Evolutionary conservation across 2,329 filamentous ascomycete genomes (phyloP).

Genomic region (Stachybotrys echinatus): DNA sequence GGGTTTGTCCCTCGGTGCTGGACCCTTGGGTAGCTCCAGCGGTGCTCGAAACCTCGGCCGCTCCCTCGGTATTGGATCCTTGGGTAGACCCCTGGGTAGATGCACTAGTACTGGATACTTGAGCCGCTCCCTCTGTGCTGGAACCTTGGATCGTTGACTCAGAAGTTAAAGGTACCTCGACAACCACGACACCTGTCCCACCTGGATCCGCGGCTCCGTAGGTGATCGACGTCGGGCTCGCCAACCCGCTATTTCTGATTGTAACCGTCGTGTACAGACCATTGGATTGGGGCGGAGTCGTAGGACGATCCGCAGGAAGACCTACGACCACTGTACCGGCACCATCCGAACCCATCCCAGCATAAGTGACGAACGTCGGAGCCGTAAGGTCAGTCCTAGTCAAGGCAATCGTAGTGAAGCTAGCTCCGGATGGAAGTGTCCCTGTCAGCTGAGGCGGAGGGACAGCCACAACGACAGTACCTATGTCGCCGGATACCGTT

Average conservation of each 20-base stretch:
- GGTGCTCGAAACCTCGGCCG: no score
- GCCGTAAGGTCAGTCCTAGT: not conserved
- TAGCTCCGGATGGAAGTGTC: not conserved
- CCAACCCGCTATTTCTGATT: not conserved
- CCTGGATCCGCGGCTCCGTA: not conserved
- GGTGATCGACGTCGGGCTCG: not conserved
- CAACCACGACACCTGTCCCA: not conserved
- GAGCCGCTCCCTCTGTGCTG: no score
- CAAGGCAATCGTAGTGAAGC: not conserved
- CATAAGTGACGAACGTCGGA: not conserved
- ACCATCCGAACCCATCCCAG: not conserved
- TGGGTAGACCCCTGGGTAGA: no score
- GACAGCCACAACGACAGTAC: not conserved
- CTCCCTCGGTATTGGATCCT: no score
- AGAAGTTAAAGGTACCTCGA: not conserved
- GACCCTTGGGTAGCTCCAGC: no score
- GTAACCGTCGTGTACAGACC: not conserved
- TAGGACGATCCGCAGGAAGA: not conserved
- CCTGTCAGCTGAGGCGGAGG: not conserved
- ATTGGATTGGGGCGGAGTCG: not conserved
- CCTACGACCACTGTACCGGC: not conserved
- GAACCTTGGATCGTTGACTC: no score
- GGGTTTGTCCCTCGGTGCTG: no score
- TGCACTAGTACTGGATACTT: no score
- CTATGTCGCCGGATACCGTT: not conserved